These are phyloP conservation scores for Penicillium chermesinum DNA, from an alignment of 495 filamentous ascomycete species.

Conservation along the genomic window DNA sequence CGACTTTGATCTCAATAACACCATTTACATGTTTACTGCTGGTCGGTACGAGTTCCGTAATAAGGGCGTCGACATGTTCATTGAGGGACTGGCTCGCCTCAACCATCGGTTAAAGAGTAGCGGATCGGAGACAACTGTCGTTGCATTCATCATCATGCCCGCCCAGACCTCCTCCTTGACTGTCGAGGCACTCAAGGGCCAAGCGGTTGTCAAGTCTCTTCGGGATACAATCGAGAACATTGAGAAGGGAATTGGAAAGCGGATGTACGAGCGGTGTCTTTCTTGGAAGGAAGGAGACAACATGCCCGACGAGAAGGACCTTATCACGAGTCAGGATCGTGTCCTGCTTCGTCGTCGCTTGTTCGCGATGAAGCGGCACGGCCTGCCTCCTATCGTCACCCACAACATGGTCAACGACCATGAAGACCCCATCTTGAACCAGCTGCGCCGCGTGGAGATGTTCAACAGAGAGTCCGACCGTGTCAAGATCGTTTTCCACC, in stretches of 20 bases:
- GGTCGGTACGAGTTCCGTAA: conserved; percentile 97
- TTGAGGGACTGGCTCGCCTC: conserved; percentile 87
- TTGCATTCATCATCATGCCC: conserved; percentile 99
- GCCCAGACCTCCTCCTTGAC: conserved; percentile 95
- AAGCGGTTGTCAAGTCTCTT: conserved; percentile 94
- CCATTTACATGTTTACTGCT: conserved; percentile 95
- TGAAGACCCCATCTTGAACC: conserved; percentile 93
- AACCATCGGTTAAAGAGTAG: conserved; percentile 85
- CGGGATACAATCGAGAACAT: conserved; percentile 88
- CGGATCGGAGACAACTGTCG: conserved; percentile 88
- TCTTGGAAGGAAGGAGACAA: conserved; percentile 92
- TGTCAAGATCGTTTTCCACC: conserved; percentile 97
- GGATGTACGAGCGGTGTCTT: conserved; percentile 88
- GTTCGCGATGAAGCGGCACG: conserved; percentile 91
- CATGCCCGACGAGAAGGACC: conserved; percentile 91
- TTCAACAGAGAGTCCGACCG: conserved; percentile 95
- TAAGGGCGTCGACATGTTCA: conserved; percentile 99
- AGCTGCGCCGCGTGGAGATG: conserved; percentile 90
- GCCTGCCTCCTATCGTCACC: conserved; percentile 92
- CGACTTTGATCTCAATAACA: conserved; percentile 93
- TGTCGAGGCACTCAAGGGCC: conserved; percentile 92
- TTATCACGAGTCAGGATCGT: conserved; percentile 85
- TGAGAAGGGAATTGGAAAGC: conserved; percentile 82
- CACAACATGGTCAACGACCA: conserved; percentile 97
- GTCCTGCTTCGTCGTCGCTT: conserved; percentile 87